phyloP scores from a whole-genome alignment of 345 rosid species.

The Pistacia vera region DNA sequence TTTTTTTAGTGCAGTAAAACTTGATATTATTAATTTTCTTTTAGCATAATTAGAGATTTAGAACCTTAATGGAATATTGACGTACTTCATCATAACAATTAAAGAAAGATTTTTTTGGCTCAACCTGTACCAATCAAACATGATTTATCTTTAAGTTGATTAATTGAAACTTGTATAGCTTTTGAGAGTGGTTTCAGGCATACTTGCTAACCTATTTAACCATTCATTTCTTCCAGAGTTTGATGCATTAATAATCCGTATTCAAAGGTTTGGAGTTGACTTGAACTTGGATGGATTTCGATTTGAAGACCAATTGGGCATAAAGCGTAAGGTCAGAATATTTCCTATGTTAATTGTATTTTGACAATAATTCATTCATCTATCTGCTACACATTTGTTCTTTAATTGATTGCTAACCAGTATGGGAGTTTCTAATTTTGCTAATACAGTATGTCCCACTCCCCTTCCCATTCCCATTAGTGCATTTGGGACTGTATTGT shows the following conservation, averaged over 20 bases:
- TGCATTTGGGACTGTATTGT: too few species aligned
- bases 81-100: neutral
- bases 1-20: too few species aligned
- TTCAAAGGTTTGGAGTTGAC: slow-evolving; percentile 40
- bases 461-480: too few species aligned
- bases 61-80: neutral
- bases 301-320: slow-evolving; percentile 33
- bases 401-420: neutral
- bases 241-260: slow-evolving; percentile 58
- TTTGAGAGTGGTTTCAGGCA: neutral
- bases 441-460: neutral
- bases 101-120: neutral
- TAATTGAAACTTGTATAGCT: neutral
- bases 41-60: neutral
- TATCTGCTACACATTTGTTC: neutral
- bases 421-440: neutral
- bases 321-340: slow-evolving; percentile 42
- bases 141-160: too few species aligned
- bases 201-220: slow-evolving; percentile 11
- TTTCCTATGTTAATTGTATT: neutral
- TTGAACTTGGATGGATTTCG: slow-evolving; percentile 48
- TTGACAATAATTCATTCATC: neutral
- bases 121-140: neutral
- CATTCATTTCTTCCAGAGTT: slow-evolving; percentile 35
- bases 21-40: too few species aligned